Conservation (phyloP, 352 stramenopile species). For the Pythium biforme region DNA sequence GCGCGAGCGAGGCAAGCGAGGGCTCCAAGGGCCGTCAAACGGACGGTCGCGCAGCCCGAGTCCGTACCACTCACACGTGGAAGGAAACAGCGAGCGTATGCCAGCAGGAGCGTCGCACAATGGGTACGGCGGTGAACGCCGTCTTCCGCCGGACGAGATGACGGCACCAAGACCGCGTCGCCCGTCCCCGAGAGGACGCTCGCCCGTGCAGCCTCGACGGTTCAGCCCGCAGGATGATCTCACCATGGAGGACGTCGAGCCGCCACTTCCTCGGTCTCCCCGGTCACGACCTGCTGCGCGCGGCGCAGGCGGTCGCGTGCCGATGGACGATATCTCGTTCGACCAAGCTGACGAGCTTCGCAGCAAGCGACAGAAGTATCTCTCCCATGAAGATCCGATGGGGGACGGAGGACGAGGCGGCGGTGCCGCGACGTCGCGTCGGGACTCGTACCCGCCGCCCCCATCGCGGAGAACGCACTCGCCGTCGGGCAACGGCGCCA, state of each 20-base stretch:
- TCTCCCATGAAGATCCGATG: slow-evolving; percentile 6
- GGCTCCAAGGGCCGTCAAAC: neutral
- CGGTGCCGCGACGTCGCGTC: neutral
- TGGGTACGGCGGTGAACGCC: slow-evolving; percentile 10
- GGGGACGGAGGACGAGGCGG: neutral
- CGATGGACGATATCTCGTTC: slow-evolving; percentile 1
- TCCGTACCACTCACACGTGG: slow-evolving; percentile 10
- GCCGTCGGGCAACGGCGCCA: slow-evolving; percentile 3
- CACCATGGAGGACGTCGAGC: slow-evolving; percentile 11
- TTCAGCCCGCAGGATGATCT: slow-evolving; percentile 14
- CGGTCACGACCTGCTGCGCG: slow-evolving; percentile 10
- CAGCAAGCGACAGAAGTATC: slow-evolving; percentile 19
- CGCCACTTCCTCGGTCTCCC: slow-evolving; percentile 12
- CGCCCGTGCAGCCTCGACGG: neutral
- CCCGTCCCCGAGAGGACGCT: neutral
- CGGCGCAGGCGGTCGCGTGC: neutral
- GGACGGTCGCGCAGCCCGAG: slow-evolving; percentile 25
- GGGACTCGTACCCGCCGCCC: slow-evolving; percentile 13
- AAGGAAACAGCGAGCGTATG: neutral
- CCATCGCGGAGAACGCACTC: slow-evolving; percentile 1
- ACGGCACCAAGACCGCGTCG: neutral
- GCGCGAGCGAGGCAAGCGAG: slow-evolving; percentile 11
- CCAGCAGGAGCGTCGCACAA: neutral
- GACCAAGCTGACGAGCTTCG: slow-evolving; percentile 18
- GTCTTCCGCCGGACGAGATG: slow-evolving; percentile 1